Percentiles rank a stretch among this genome's conserved stretches.
Evolutionary conservation across 768 basidiomycete species (phyloP).

Genomic region (Lyophyllum decastes): DNA sequence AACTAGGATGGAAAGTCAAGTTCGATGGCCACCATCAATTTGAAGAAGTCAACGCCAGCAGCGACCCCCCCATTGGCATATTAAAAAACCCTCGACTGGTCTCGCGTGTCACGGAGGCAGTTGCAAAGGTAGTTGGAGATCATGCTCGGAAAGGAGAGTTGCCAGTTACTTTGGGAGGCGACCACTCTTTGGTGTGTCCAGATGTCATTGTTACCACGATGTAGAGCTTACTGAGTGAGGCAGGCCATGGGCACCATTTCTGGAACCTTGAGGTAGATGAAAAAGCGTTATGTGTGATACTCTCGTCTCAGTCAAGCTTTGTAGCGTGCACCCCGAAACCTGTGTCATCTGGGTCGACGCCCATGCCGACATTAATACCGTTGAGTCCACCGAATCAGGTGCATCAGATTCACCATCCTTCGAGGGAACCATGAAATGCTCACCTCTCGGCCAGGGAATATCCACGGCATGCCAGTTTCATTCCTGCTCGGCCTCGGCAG

Average conservation of each 20-base stretch:
- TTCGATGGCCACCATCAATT: constrained; percentile 93
- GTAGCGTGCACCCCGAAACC: constrained; percentile 71
- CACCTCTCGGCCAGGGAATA: constrained; percentile 62
- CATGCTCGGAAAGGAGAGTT: constrained; percentile 80
- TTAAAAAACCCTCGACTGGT: constrained; percentile 92
- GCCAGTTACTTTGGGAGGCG: constrained; percentile 91
- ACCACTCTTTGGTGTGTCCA: constrained; percentile 82
- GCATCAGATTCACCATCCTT: constrained; percentile 21
- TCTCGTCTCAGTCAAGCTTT: not conserved
- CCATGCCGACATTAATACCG: constrained; percentile 95
- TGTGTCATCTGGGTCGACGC: constrained; percentile 98
- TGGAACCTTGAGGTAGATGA: constrained; percentile 73
- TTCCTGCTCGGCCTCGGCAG: constrained; percentile 74
- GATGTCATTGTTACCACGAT: not conserved
- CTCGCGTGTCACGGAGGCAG: constrained; percentile 75
- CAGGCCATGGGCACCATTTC: constrained; percentile 91
- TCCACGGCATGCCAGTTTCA: constrained; percentile 98
- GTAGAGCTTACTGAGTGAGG: constrained; percentile 5
- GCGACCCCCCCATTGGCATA: constrained; percentile 82
- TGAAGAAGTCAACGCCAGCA: constrained; percentile 62
- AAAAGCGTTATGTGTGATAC: not conserved
- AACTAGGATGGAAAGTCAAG: constrained; percentile 85
- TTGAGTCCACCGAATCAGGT: constrained; percentile 78
- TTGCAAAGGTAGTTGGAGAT: constrained; percentile 73
- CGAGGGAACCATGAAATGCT: not conserved